A percentile compares a stretch with the other conserved stretches of the same genome.
Conservation (phyloP, 768 basidiomycete species). For the Termitomyces sp. region DNA sequence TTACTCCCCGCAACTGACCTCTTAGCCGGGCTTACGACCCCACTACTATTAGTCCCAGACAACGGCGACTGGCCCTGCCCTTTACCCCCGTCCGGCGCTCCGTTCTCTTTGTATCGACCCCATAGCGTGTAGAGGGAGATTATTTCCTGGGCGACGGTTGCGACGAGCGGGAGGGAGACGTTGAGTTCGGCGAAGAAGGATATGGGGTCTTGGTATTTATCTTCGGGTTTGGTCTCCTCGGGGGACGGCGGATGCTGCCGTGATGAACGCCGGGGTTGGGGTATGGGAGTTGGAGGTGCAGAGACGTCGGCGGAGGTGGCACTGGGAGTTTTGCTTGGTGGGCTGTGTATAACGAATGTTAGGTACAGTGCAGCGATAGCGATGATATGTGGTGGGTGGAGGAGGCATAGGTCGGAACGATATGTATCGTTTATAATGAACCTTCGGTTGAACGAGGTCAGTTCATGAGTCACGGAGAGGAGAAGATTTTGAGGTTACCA, state of each 20-base stretch:
- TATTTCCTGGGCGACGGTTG: constrained; percentile 88
- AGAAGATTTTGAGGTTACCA: constrained; percentile 51
- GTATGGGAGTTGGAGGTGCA: constrained; percentile 15
- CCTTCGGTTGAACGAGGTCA: constrained; percentile 39
- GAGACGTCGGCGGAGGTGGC: constrained; percentile 19
- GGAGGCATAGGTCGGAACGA: constrained; percentile 87
- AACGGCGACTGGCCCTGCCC: constrained; percentile 26
- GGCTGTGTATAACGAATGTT: constrained; percentile 70
- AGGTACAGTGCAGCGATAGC: constrained; percentile 91
- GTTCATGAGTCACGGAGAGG: not conserved
- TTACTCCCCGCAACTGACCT: constrained; percentile 21
- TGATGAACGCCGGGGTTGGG: constrained; percentile 52
- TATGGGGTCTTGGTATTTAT: constrained; percentile 62
- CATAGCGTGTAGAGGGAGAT: constrained; percentile 86
- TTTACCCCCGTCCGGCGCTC: constrained; percentile 28
- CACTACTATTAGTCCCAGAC: constrained; percentile 15
- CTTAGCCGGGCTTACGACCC: constrained; percentile 21
- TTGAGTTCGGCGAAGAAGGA: constrained; percentile 84
- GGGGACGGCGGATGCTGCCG: constrained; percentile 31
- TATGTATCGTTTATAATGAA: constrained; percentile 97
- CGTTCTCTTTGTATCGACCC: constrained; percentile 77
- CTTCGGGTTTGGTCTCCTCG: constrained; percentile 21
- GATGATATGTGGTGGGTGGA: constrained; percentile 93
- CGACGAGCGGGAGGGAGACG: constrained; percentile 76
- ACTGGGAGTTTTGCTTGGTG: constrained; percentile 41